These are phyloP conservation scores for Pichia manshurica DNA, from an alignment of 805 yeast species.

Conservation along the genomic window DNA sequence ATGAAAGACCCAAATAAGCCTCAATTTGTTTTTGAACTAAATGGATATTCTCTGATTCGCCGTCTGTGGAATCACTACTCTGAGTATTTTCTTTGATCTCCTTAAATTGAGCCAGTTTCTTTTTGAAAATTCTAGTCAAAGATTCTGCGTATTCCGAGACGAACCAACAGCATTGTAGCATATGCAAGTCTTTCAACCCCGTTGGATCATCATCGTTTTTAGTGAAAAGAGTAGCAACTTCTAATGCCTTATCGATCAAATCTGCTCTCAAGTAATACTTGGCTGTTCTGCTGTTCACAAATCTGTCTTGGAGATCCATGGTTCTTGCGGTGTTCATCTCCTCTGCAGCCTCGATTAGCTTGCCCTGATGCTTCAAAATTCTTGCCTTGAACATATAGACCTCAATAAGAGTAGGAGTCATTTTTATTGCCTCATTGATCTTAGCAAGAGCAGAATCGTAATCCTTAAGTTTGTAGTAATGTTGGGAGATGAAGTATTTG, in stretches of 20 bases:
- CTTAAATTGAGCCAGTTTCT: conserved; percentile 20
- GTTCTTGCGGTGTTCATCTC: conserved; percentile 65
- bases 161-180: conserved; percentile 91
- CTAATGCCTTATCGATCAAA: conserved; percentile 66
- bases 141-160: conserved; percentile 80
- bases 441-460: conserved; percentile 48
- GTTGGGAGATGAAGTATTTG: conserved; percentile 71
- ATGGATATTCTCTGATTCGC: conserved; percentile 34
- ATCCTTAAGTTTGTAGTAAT: conserved; percentile 52
- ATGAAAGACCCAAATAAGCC: conserved; percentile 56
- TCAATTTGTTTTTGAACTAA: conserved; percentile 31
- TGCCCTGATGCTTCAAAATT: conserved; percentile 67
- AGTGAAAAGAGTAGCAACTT: conserved; percentile 72
- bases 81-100: background rate
- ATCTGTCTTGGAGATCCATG: conserved; percentile 84
- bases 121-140: conserved; percentile 54
- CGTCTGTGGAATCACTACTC: conserved; percentile 1
- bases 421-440: conserved; percentile 58
- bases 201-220: conserved; percentile 75
- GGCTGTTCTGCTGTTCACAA: conserved; percentile 80
- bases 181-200: conserved; percentile 80
- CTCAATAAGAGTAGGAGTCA: conserved; percentile 83
- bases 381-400: conserved; percentile 75
- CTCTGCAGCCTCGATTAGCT: conserved; percentile 54
- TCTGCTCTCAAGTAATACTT: conserved; percentile 79